Evolutionary conservation across 129 eudicot genomes (phyloP).

Genomic region (Artemisia annua): DNA sequence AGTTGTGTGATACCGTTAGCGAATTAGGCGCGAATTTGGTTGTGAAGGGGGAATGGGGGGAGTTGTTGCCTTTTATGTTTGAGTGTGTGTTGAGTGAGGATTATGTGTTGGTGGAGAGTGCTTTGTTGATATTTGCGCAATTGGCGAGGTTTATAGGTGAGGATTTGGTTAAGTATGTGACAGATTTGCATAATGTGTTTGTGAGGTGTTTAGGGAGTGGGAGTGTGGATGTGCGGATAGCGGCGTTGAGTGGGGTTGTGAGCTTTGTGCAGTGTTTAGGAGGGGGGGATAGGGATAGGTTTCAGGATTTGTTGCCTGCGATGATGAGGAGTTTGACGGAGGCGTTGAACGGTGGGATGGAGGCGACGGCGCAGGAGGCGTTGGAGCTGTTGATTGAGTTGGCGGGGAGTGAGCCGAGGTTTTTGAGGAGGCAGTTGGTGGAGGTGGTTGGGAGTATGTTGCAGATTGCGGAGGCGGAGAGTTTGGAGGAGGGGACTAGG

Average conservation of each 20-base stretch:
- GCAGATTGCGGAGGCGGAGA: slow-evolving; percentile 93
- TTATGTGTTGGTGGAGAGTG: slow-evolving; percentile 65
- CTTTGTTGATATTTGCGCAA: slow-evolving; percentile 81
- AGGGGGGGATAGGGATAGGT: slow-evolving; percentile 77
- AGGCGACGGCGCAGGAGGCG: slow-evolving; percentile 95
- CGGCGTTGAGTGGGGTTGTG: slow-evolving; percentile 84
- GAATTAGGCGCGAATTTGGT: slow-evolving; percentile 79
- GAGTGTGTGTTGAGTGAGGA: slow-evolving; percentile 77
- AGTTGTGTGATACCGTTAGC: slow-evolving; percentile 84
- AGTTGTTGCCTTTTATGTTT: slow-evolving; percentile 89
- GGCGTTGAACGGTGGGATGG: slow-evolving; percentile 76
- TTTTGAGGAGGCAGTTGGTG: slow-evolving; percentile 85
- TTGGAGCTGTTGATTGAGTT: slow-evolving; percentile 86
- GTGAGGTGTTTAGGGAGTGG: slow-evolving; percentile 53
- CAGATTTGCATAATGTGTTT: slow-evolving; percentile 73
- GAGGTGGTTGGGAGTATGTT: slow-evolving; percentile 96
- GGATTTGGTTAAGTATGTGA: slow-evolving; percentile 53
- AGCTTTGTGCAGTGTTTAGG: slow-evolving; percentile 88
- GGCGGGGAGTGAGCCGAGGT: slow-evolving; percentile 98
- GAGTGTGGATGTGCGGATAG: slow-evolving; percentile 78
- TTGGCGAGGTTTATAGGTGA: slow-evolving; percentile 89
- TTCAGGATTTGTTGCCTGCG: slow-evolving; percentile 89
- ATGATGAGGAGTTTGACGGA: slow-evolving; percentile 96
- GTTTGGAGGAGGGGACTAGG: slow-evolving; percentile 81
- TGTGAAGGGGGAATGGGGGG: slow-evolving; percentile 77